Conservation (phyloP, 2,329 filamentous ascomycete genomes). For the Lizonia empirigonia region DNA sequence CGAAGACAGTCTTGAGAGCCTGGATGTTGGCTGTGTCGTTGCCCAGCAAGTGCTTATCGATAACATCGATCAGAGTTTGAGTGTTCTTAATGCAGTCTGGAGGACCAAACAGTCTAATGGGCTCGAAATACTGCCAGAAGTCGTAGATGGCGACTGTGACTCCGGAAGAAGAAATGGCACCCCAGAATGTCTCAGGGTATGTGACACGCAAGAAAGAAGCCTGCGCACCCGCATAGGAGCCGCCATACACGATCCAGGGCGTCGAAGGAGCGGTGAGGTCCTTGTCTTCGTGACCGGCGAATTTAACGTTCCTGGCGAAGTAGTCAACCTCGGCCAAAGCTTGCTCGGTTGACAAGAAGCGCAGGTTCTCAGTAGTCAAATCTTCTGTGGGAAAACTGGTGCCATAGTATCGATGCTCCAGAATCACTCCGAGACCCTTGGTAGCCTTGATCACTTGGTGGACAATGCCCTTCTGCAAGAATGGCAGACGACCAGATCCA, state of each 20-base stretch:
- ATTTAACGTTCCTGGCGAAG: slow-evolving; percentile 75
- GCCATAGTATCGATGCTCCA: slow-evolving; percentile 90
- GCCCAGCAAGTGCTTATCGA: slow-evolving; percentile 64
- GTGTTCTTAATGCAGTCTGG: slow-evolving; percentile 68
- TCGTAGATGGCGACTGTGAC: slow-evolving; percentile 79
- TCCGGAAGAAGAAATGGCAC: slow-evolving; percentile 78
- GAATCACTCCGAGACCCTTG: slow-evolving; percentile 75
- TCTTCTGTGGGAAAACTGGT: slow-evolving; percentile 71
- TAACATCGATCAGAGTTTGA: slow-evolving; percentile 63
- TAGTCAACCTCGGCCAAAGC: slow-evolving; percentile 80
- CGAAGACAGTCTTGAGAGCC: slow-evolving; percentile 60
- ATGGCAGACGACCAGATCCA: slow-evolving; percentile 67
- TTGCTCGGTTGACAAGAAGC: slow-evolving; percentile 84
- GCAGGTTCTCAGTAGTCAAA: slow-evolving; percentile 70
- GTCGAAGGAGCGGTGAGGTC: slow-evolving; percentile 69
- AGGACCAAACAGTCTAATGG: slow-evolving; percentile 62
- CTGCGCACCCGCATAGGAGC: slow-evolving; percentile 81
- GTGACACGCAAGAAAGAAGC: slow-evolving; percentile 75
- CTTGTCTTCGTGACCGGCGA: slow-evolving; percentile 65
- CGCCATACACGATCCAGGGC: slow-evolving; percentile 80
- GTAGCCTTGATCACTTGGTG: slow-evolving; percentile 69
- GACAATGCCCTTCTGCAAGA: slow-evolving; percentile 78
- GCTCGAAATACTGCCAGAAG: slow-evolving; percentile 71
- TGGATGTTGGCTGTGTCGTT: slow-evolving; percentile 52
- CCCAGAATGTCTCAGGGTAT: slow-evolving; percentile 81